A percentile compares a stretch with the other conserved stretches of the same genome.
Evolutionary conservation across 1,284 basidiomycete species (phyloP).

Genomic region (Sporisorium reilianum): DNA sequence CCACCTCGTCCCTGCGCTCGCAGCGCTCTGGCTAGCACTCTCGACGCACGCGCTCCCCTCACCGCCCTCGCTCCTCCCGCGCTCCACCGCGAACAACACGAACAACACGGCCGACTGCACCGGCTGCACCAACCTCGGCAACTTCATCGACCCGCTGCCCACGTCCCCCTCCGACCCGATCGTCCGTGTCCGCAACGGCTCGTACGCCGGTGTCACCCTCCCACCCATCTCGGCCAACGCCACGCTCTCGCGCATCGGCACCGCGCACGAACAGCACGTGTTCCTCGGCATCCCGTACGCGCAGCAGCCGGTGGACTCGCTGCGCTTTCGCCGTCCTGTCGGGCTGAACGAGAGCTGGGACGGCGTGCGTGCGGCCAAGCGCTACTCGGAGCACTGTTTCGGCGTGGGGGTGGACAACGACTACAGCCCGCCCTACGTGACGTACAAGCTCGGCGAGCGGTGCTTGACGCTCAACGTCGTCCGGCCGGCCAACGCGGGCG

Average conservation of each 20-base stretch:
- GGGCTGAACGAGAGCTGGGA: conserved; percentile 23
- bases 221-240: conserved; percentile 13
- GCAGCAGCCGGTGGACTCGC: conserved; percentile 21
- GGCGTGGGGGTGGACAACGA: conserved; percentile 28
- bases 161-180: conserved; percentile 23
- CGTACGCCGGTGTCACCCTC: conserved; percentile 39
- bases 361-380: conserved; percentile 24
- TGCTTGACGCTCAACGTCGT: conserved; percentile 49
- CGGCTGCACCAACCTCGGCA: conserved; percentile 46
- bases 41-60: background rate
- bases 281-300: conserved; percentile 51
- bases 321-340: conserved; percentile 19
- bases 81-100: conserved; percentile 15
- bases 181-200: conserved; percentile 26
- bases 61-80: background rate
- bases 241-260: conserved; percentile 31
- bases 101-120: conserved; percentile 40
- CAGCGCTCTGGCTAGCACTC: background rate
- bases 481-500: conserved; percentile 10
- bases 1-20: background rate
- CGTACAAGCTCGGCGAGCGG: conserved; percentile 41
- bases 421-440: conserved; percentile 37
- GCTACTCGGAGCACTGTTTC: conserved; percentile 36
- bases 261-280: conserved; percentile 21
- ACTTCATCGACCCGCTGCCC: conserved; percentile 33